Evolutionary conservation across 306 rosid genomes (phyloP).

Genomic region (Sicyos edulis): DNA sequence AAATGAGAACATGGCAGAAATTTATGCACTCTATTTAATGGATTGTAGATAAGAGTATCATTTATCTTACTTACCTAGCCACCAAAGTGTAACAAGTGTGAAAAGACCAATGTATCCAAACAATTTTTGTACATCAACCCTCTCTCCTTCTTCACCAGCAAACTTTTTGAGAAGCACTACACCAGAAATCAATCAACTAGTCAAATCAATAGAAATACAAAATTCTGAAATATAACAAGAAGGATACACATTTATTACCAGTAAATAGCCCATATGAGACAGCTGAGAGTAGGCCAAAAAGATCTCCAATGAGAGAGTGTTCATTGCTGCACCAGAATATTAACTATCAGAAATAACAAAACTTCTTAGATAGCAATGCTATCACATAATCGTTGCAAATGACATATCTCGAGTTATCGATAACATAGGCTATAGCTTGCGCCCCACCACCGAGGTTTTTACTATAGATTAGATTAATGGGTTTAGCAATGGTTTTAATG

Average conservation of each 20-base stretch:
- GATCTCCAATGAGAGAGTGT: constrained; percentile 75
- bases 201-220: constrained; percentile 9
- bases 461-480: not conserved
- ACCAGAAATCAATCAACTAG: constrained; percentile 20
- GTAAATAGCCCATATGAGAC: constrained; percentile 85
- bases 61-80: constrained; percentile 61
- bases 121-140: constrained; percentile 85
- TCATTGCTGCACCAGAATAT: constrained; percentile 63
- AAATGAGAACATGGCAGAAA: constrained; percentile 18
- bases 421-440: not conserved
- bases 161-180: constrained; percentile 81
- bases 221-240: not conserved
- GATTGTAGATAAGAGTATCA: constrained; percentile 20
- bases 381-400: not conserved
- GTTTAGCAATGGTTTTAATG: not conserved
- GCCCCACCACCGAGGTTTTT: not conserved
- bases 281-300: constrained; percentile 92
- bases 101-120: constrained; percentile 96
- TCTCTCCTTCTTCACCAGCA: constrained; percentile 88
- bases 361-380: constrained; percentile 27
- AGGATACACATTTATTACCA: constrained; percentile 39
- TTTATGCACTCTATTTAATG: not conserved
- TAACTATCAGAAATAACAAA: constrained; percentile 38
- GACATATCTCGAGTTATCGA: constrained; percentile 8
- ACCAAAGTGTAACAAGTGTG: constrained; percentile 79